phyloP scores from a whole-genome alignment of 495 filamentous ascomycete species.

The Pseudevernia furfuracea region DNA sequence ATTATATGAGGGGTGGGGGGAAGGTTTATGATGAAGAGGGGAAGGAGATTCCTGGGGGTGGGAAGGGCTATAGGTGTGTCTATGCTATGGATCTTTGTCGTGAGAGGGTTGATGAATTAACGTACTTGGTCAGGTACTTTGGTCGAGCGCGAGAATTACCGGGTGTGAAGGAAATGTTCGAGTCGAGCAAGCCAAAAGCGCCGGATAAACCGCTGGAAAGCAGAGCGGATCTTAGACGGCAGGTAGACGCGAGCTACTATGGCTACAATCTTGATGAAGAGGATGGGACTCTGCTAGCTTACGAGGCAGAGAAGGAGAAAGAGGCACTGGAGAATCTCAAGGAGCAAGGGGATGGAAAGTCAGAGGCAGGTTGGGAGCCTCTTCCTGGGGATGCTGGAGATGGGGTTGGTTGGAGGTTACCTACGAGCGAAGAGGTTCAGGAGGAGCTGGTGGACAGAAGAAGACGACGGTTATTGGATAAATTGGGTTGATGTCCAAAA shows the following conservation, averaged over 20 bases:
- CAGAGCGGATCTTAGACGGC: conserved; percentile 63
- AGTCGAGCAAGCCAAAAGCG: conserved; percentile 57
- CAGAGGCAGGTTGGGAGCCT: conserved; percentile 61
- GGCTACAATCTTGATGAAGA: conserved; percentile 93
- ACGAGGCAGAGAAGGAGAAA: conserved; percentile 76
- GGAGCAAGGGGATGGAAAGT: conserved; percentile 33
- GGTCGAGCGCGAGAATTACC: conserved; percentile 84
- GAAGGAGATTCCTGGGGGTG: conserved; percentile 79
- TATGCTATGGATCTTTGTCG: background rate
- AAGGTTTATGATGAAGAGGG: conserved; percentile 88
- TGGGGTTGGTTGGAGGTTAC: conserved; percentile 76
- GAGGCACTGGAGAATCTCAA: conserved; percentile 64
- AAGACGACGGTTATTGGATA: conserved; percentile 71
- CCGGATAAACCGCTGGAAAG: conserved; percentile 52
- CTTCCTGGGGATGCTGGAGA: conserved; percentile 82
- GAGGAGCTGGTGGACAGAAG: conserved; percentile 86
- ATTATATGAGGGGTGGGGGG: conserved; percentile 88
- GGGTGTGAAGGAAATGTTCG: conserved; percentile 95
- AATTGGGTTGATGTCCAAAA: conserved; percentile 48
- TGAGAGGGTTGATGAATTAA: conserved; percentile 6
- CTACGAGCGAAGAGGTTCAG: conserved; percentile 81
- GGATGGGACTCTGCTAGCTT: conserved; percentile 73
- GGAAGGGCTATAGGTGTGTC: conserved; percentile 67
- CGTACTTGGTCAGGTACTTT: conserved; percentile 54
- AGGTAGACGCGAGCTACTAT: conserved; percentile 92